These are phyloP conservation scores for Amesomyces nigricolor DNA, from an alignment of 2,329 filamentous ascomycete genomes.

Conservation along the genomic window DNA sequence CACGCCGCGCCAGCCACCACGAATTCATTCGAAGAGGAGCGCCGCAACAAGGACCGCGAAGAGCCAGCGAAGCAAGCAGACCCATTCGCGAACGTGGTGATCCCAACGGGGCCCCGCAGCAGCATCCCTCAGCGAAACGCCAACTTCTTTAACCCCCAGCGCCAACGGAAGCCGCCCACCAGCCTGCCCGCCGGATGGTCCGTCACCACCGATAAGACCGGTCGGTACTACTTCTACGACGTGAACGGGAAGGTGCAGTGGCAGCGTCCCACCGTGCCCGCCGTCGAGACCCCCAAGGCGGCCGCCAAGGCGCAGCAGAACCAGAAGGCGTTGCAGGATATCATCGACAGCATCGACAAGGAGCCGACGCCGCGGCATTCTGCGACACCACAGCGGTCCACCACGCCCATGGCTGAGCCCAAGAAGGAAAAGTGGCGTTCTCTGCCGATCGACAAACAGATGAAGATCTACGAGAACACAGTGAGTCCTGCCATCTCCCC, in stretches of 20 bases:
- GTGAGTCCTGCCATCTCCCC: slow-evolving; percentile 48
- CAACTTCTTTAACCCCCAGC: slow-evolving; percentile 41
- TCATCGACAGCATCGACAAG: slow-evolving; percentile 78
- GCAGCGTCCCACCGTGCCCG: slow-evolving; percentile 67
- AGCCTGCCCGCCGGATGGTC: slow-evolving; percentile 83
- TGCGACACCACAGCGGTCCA: slow-evolving; percentile 58
- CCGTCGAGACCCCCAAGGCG: slow-evolving; percentile 58
- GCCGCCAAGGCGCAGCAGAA: slow-evolving; percentile 59
- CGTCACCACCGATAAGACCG: slow-evolving; percentile 62
- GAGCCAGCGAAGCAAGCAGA: slow-evolving; percentile 39
- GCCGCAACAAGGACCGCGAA: slow-evolving; percentile 47
- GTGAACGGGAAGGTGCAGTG: slow-evolving; percentile 73
- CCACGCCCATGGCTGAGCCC: slow-evolving; percentile 49
- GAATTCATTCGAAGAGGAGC: slow-evolving; percentile 55
- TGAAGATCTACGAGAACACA: slow-evolving; percentile 91
- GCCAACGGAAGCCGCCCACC: slow-evolving; percentile 49
- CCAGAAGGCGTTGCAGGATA: slow-evolving; percentile 72
- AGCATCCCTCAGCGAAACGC: slow-evolving; percentile 50
- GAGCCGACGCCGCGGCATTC: slow-evolving; percentile 50
- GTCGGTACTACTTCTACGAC: slow-evolving; percentile 81
- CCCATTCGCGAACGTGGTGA: slow-evolving; percentile 44
- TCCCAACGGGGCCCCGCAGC: slow-evolving; percentile 56
- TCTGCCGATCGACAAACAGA: slow-evolving; percentile 74
- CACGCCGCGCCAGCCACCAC: slow-evolving; percentile 48
- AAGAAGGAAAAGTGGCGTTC: slow-evolving; percentile 68